Base-by-base conservation (phyloP, 202 grass and related monocot genomes). In the Hordeum pubiflorum region DNA sequence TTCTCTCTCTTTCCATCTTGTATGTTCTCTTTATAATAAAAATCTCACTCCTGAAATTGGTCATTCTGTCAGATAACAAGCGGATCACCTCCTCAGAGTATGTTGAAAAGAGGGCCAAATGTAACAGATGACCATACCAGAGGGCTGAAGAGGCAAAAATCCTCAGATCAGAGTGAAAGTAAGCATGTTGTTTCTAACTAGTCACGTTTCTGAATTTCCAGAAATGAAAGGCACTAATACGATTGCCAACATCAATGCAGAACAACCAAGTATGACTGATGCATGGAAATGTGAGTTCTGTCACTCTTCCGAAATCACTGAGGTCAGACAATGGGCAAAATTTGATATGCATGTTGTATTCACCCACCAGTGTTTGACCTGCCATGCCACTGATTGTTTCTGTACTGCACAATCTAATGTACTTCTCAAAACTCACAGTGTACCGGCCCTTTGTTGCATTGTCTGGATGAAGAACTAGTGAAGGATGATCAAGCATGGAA, bases 381-480 rank as follows among this genome's bases (percentile, higher is more conserved):
- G n/a, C 21, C 14, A 43, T 72, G 20, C 22, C 26, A 26, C 11
- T 43, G 15, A 50, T 32, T 78, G 68, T 15, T 52, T 81, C 5
- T 78, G 18, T 64, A 57, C 44, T 63, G 37, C 3, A 72, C 46
- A 37, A 44, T 79, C 69, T 77, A 79, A 85, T 75, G 60, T 74
- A 69, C 69, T 77, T 68, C 39, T 84, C 17, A 24, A 52, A 67
- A 43, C 80, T 23, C 66, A 20, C 84, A 98, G 95, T 84, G 61
- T 71, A 87, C 92, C 80, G 95, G 95, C 5, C 88, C 90, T 59
- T 71, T 98, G 41, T 83, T 64, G 9, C 92, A 95, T 85, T 94
- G 91, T 86, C 65, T 91, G 34, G 37, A 87, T 29, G 90, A 90
- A 56, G 44, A 77, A 24, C 92, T 80, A 83, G 23, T 98, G 76